Conservation (phyloP, 495 filamentous ascomycete species). For the Penicillium salamii region DNA sequence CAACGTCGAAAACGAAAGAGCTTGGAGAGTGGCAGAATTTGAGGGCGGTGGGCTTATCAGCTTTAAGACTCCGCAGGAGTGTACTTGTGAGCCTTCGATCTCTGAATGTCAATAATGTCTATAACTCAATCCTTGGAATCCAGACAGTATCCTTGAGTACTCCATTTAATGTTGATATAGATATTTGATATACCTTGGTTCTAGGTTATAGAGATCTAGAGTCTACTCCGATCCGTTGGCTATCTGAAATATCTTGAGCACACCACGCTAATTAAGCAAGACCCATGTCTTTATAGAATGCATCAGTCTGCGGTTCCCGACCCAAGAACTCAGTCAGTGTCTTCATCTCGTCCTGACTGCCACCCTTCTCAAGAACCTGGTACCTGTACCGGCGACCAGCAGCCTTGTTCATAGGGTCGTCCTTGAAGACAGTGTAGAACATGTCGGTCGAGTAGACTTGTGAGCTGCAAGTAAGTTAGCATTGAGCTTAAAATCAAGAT, state of each 20-base stretch:
- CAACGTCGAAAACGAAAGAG: neutral
- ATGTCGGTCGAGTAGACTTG: constrained; percentile 59
- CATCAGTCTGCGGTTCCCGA: constrained; percentile 47
- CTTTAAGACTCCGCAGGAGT: too few species aligned
- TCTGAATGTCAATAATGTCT: too few species aligned
- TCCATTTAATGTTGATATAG: too few species aligned
- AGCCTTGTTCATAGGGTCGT: constrained; percentile 49
- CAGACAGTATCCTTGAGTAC: too few species aligned
- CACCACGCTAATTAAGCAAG: constrained; percentile 26
- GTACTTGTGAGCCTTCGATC: too few species aligned
- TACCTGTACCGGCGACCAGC: constrained; percentile 51
- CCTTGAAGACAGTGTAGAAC: constrained; percentile 54
- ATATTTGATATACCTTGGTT: neutral
- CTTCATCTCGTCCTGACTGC: constrained; percentile 55
- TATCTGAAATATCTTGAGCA: too few species aligned
- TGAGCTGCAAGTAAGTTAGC: constrained; percentile 27
- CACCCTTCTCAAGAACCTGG: constrained; percentile 52
- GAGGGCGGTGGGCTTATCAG: constrained; percentile 8
- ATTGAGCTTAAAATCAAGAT: neutral
- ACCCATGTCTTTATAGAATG: constrained; percentile 53
- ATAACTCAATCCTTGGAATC: too few species aligned
- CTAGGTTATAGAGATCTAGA: neutral
- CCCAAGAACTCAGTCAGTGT: constrained; percentile 52
- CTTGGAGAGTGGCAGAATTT: constrained; percentile 2
- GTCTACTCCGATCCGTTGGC: too few species aligned